Base-by-base conservation (phyloP, 2,329 filamentous ascomycete species). In the Calonectria pauciramosa region DNA sequence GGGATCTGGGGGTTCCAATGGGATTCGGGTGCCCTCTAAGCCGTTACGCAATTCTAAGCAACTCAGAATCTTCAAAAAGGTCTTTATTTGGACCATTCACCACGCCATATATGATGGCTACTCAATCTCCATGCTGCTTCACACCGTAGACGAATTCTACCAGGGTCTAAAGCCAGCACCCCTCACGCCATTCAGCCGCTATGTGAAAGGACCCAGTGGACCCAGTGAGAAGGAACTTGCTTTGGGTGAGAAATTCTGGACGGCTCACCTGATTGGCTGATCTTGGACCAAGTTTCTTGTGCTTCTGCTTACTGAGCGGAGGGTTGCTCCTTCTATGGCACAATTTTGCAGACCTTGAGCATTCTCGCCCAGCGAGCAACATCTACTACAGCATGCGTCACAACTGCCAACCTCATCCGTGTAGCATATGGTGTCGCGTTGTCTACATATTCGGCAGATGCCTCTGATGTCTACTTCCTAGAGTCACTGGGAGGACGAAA, bases 21-120 rank as follows among this genome's bases (percentile, higher is more conserved):
- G 60, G 60, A n/a, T n/a, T 65, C 9, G 60, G 38, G 20, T 32
- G 60, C 16, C 41, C 38, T 16, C 20, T 34, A 6, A 65, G 60
- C 18, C 60, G 38, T 0, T 65, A 47, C 13, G 26, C 38, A 14
- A 65, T 65, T 26, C 36, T 65, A 3, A 30, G 3, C 11, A 26
- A 47, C 18, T 6, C 18, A 4, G 23, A n/a, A 3, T 65, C 60
- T 3, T 20, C 26, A 2, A 18, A n/a, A 6, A 47, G 26, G 1
- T 65, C 2, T 49, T 65, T 28, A 26, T 65, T 4, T 49, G 60
- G 60, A 65, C 38, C 8, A 65, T 49, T 44, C 60, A 65, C 38
- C 38, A 49, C 11, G 38, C 60, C 16, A 65, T 65, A 13, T 65
- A 65, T 34, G 60, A 65, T 49, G 60, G 60, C 8, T 49, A 65